These are phyloP conservation scores for Paracoccidioides brasiliensis DNA, from an alignment of 2,329 filamentous ascomycete genomes.

Conservation along the genomic window DNA sequence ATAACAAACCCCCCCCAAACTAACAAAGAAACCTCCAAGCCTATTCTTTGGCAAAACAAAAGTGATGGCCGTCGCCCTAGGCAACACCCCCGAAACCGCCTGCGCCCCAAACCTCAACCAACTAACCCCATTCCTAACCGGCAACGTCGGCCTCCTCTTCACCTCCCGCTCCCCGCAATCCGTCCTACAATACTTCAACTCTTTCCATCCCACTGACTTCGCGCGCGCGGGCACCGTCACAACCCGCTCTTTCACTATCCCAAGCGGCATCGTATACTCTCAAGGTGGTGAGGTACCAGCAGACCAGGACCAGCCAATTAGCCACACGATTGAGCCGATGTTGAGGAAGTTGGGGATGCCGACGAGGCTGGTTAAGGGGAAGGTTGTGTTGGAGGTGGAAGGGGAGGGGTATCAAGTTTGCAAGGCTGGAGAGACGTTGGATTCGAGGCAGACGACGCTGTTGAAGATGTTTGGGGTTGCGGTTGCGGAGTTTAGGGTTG, in stretches of 20 bases:
- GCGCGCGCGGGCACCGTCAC: constrained; percentile 74
- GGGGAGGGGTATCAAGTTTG: constrained; percentile 59
- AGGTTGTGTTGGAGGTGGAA: constrained; percentile 57
- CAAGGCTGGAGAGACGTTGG: constrained; percentile 68
- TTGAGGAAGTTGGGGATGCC: constrained; percentile 81
- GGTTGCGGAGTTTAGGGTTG: constrained; percentile 78
- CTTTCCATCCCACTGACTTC: constrained; percentile 68
- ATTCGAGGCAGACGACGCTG: constrained; percentile 83
- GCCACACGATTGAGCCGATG: constrained; percentile 81
- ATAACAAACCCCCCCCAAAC: not conserved
- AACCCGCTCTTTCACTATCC: constrained; percentile 63
- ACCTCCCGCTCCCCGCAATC: constrained; percentile 60
- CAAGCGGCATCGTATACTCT: constrained; percentile 68
- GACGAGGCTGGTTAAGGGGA: constrained; percentile 76
- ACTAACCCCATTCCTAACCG: constrained; percentile 57
- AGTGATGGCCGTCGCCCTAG: constrained; percentile 93
- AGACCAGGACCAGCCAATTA: constrained; percentile 74
- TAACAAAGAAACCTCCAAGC: constrained; percentile 33
- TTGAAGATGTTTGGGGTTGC: constrained; percentile 89
- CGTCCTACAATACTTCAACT: constrained; percentile 59
- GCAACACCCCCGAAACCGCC: constrained; percentile 62
- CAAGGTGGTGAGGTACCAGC: constrained; percentile 62
- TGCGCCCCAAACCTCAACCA: constrained; percentile 63
- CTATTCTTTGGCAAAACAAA: constrained; percentile 99
- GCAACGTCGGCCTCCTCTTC: constrained; percentile 81